phyloP scores from a whole-genome alignment of 2,329 filamentous ascomycete genomes.

The Colletotrichum chlorophyti region DNA sequence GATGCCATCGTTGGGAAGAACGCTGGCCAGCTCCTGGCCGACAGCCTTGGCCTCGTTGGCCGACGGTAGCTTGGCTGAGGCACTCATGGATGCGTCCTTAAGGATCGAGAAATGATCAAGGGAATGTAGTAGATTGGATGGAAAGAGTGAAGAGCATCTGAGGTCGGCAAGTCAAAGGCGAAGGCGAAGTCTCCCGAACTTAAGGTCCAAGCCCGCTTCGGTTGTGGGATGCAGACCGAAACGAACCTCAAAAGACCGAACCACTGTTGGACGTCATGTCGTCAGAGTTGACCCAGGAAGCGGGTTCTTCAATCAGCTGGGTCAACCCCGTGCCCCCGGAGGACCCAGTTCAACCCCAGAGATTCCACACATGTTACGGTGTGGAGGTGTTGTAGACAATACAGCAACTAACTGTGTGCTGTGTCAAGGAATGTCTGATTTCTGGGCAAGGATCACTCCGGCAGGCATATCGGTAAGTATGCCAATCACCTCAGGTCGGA shows the following conservation, averaged over 20 bases:
- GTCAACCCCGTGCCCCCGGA: background rate
- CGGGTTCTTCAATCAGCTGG: background rate
- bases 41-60: slow-evolving; percentile 9
- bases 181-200: background rate
- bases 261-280: background rate
- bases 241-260: background rate
- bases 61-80: background rate
- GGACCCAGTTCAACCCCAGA: background rate
- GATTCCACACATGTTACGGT: background rate
- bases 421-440: too few species aligned
- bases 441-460: background rate
- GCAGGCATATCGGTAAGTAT: background rate
- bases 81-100: too few species aligned
- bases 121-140: too few species aligned
- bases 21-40: slow-evolving; percentile 24
- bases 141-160: background rate
- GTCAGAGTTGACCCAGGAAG: background rate
- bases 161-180: background rate
- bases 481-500: too few species aligned
- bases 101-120: too few species aligned
- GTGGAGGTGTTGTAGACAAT: too few species aligned
- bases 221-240: background rate
- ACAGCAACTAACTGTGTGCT: too few species aligned
- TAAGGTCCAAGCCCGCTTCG: background rate
- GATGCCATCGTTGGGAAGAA: slow-evolving; percentile 47